Base-by-base conservation (phyloP, 192 early-diverging fungal species). In the Dispira simplex region DNA sequence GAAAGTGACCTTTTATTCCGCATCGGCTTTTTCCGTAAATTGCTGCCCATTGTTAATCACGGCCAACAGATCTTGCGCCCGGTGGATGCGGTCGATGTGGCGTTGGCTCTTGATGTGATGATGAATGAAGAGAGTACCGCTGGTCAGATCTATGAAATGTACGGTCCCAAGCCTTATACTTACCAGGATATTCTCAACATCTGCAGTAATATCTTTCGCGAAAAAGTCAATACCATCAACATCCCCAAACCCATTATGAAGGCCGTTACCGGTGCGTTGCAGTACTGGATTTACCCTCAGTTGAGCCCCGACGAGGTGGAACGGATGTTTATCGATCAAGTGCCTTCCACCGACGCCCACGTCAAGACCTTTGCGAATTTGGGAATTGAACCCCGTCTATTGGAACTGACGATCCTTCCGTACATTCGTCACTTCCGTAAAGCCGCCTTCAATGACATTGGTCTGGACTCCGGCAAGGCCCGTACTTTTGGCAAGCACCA, bases 1-100 rank as follows among this genome's bases (percentile, higher is more conserved):
- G 96, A 98, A 70, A 93, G 97, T 77, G 76, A 85, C 63, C 91
- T 98, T 78, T 84, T 90, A 74, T 92, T 92, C 77, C 81, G 86
- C 74, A 83, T 93, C 52, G 91, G 90, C 65, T 81, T 69, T 62
- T 65, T 51, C 64, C 71, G 70, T 64, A 57, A 69, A 66, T 70
- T 72, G 53, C 71, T 71, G 51, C 56, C 70, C 54, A 72, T 67
- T 2, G 72, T 74, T 60, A 72, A 73, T 63, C 54, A 68, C 18
- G 68, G 67, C 1, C 67, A 65, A 63, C 72, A 73, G 27, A 73
- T 67, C 59, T 67, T 79, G 67, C 71, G 71, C 18, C 73, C 71
- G 0, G 77, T 77, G 20, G 70, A 87, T 71, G 87, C 86, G 14
- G 75, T 82, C 28, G 95, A 98, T 72, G 88, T 98, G 46, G 95